Evolutionary conservation across 352 stramenopile species (phyloP), one percentile per base, ranked within the genome.

Genomic region (Pythium phragmitis): DNA sequence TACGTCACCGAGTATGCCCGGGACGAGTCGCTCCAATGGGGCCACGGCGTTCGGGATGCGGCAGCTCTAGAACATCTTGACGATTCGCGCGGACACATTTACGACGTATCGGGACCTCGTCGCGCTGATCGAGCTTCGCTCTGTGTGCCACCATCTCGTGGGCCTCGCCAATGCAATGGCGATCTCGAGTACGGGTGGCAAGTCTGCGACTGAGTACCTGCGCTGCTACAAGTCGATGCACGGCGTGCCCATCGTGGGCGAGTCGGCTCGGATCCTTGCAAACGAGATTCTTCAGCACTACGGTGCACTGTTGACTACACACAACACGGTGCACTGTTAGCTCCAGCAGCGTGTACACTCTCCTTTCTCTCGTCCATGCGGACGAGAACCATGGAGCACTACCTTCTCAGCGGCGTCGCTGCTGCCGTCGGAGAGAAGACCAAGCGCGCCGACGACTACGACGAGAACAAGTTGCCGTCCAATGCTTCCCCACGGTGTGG

Each of bases 281-380:
- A 91, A 89, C 57, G 82, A 93, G 68, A 78, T 94, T 17, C 60
- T 94, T 12, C 73, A 89, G 62, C 82, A 85, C 63, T 94, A 94
- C 23, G 78, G 80, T 3, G 72, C 81, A 11, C 50, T 96, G 17
- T 86, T 92, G 33, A 68, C 74, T 12, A 69, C 82, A 37, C 43
- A n/a, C n/a, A n/a, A n/a, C n/a, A n/a, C n/a, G n/a, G n/a, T n/a
- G n/a, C n/a, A n/a, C n/a, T n/a, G n/a, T n/a, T n/a, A n/a, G n/a
- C n/a, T n/a, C n/a, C n/a, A n/a, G n/a, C n/a, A n/a, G n/a, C n/a
- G n/a, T n/a, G n/a, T n/a, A n/a, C n/a, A n/a, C n/a, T n/a, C n/a
- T n/a, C n/a, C n/a, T n/a, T n/a, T n/a, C n/a, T n/a, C n/a, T n/a
- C n/a, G n/a, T n/a, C n/a, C n/a, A n/a, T n/a, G n/a, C n/a, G n/a